Evolutionary conservation across 2,329 filamentous ascomycete genomes (phyloP).

Genomic region (Penicillium concentricum): DNA sequence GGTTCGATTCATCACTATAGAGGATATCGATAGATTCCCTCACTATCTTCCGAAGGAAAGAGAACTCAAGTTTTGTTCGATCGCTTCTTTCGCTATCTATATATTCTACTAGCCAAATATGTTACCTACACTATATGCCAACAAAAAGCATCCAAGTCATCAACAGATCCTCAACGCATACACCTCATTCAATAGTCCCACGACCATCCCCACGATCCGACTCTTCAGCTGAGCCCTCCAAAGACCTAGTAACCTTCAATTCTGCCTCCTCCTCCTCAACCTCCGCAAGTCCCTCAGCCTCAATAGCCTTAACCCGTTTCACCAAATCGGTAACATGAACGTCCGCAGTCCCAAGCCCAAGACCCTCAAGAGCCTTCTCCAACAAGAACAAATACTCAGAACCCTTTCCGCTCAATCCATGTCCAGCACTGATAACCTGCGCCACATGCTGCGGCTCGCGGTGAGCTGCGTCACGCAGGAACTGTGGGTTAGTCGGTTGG

Average conservation of each 20-base stretch:
- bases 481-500: constrained; percentile 88
- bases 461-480: constrained; percentile 55
- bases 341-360: constrained; percentile 77
- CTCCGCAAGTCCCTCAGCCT: constrained; percentile 37
- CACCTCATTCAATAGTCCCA: constrained; percentile 17
- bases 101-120: background rate
- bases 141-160: background rate
- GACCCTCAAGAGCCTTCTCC: constrained; percentile 68
- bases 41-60: no score
- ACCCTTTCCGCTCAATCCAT: constrained; percentile 85
- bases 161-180: background rate
- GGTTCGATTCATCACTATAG: background rate
- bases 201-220: constrained; percentile 9
- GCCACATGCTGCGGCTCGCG: constrained; percentile 78
- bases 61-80: background rate
- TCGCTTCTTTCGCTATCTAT: background rate
- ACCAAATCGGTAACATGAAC: constrained; percentile 82
- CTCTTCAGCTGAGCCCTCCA: constrained; percentile 16
- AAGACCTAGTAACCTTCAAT: constrained; percentile 27
- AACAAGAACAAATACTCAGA: constrained; percentile 83
- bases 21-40: background rate
- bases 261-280: constrained; percentile 35
- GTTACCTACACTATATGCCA: background rate
- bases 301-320: constrained; percentile 65
- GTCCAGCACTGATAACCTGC: constrained; percentile 72